phyloP scores from a whole-genome alignment of 495 filamentous ascomycete genomes.

The Lasiosphaeris hirsuta region DNA sequence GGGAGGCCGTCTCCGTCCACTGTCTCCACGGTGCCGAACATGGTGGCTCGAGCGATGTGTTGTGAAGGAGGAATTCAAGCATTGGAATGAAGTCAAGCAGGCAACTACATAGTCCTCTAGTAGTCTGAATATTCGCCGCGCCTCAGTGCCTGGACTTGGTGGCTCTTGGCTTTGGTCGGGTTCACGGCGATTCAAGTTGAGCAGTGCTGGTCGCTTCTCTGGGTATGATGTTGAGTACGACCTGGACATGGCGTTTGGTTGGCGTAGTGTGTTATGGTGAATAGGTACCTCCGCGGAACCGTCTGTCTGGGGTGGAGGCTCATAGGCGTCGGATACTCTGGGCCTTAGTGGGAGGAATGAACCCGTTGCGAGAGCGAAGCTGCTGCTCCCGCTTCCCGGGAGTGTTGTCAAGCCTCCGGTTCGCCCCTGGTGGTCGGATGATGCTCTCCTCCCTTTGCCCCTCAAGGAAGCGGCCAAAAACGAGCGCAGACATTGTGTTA shows the following conservation, averaged over 20 bases:
- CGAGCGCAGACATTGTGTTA: constrained; percentile 27
- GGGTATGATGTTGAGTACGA: constrained; percentile 42
- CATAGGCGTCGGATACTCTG: not conserved
- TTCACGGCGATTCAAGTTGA: constrained; percentile 1
- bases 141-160: constrained; percentile 25
- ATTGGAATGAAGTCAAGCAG: constrained; percentile 65
- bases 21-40: constrained; percentile 10
- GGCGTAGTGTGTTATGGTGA: constrained; percentile 33
- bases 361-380: not conserved
- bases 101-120: constrained; percentile 73
- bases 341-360: not conserved
- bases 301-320: not conserved
- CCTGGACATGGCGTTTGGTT: constrained; percentile 19
- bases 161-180: constrained; percentile 13
- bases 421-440: not conserved
- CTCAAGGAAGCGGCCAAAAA: constrained; percentile 21
- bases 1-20: constrained; percentile 14
- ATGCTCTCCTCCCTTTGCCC: constrained; percentile 4
- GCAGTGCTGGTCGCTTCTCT: constrained; percentile 28
- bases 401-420: not conserved
- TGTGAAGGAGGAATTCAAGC: constrained; percentile 70
- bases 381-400: constrained; percentile 3
- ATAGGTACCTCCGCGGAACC: constrained; percentile 6
- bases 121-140: constrained; percentile 57
- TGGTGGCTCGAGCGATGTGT: constrained; percentile 36